phyloP scores from a whole-genome alignment of 2,329 filamentous ascomycete genomes.

The Lithohypha guttulata region DNA sequence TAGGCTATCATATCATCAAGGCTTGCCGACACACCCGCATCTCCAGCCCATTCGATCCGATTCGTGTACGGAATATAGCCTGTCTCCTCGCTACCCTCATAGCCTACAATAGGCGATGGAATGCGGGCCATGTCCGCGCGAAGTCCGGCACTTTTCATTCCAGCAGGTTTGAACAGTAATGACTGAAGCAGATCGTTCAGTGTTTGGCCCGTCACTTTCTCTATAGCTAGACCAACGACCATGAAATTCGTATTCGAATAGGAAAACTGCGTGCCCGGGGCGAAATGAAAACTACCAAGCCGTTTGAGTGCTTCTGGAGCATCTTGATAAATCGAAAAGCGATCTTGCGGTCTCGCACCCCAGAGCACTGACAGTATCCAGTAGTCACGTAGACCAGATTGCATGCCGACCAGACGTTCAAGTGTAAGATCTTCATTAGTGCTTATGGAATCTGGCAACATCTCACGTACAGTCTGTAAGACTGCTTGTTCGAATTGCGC shows the following conservation, averaged over 20 bases:
- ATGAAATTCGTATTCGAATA: constrained; percentile 39
- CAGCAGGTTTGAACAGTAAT: constrained; percentile 31
- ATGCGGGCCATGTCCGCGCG: constrained; percentile 29
- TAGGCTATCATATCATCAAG: constrained; percentile 39
- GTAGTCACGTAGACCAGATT: constrained; percentile 37
- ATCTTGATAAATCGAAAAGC: constrained; percentile 29
- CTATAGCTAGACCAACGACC: constrained; percentile 29
- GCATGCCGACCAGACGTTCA: constrained; percentile 31
- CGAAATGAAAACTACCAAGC: constrained; percentile 32
- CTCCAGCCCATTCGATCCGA: constrained; percentile 37
- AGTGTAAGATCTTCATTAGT: constrained; percentile 27
- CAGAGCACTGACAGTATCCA: constrained; percentile 36
- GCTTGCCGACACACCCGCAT: constrained; percentile 36
- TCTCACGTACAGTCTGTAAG: too few species aligned
- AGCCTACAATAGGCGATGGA: constrained; percentile 33
- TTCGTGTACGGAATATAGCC: constrained; percentile 32
- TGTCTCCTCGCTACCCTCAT: constrained; percentile 31
- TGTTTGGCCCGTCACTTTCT: constrained; percentile 28
- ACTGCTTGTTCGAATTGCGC: constrained; percentile 24
- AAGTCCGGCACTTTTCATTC: constrained; percentile 33
- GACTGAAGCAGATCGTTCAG: constrained; percentile 29
- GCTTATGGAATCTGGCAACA: too few species aligned
- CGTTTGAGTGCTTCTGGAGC: constrained; percentile 24
- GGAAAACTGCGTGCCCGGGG: constrained; percentile 33
- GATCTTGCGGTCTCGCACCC: constrained; percentile 32